Conservation (phyloP, 352 stramenopile species). For the Phytopythium vexans region DNA sequence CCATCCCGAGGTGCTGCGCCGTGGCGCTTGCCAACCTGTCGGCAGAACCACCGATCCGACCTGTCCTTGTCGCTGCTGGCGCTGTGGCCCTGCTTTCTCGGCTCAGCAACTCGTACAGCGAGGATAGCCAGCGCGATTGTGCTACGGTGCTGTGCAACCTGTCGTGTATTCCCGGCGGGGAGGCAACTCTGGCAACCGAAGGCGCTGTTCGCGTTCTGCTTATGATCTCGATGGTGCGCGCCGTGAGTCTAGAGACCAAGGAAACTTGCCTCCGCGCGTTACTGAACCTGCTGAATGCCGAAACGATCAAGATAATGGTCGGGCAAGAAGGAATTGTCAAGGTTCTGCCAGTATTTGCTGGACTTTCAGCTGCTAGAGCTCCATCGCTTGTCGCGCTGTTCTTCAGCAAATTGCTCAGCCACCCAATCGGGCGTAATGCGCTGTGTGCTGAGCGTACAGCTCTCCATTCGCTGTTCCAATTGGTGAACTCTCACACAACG, state of each 20-base stretch:
- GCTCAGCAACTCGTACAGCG: conserved; percentile 81
- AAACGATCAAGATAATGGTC: conserved; percentile 65
- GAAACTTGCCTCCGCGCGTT: conserved; percentile 65
- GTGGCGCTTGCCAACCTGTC: conserved; percentile 71
- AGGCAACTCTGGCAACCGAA: conserved; percentile 49
- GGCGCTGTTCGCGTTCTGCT: conserved; percentile 64
- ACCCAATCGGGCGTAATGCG: conserved; percentile 37
- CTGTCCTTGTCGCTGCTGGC: conserved; percentile 39
- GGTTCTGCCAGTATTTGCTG: conserved; percentile 46
- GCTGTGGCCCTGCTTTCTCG: conserved; percentile 50
- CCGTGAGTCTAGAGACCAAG: conserved; percentile 56
- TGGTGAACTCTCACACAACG: conserved; percentile 27
- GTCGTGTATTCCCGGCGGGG: conserved; percentile 45
- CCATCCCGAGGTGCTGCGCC: conserved; percentile 63
- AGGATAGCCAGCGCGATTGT: conserved; percentile 75
- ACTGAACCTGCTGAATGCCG: conserved; percentile 55
- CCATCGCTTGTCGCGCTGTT: conserved; percentile 44
- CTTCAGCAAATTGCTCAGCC: conserved; percentile 53
- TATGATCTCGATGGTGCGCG: conserved; percentile 80
- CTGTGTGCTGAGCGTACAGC: conserved; percentile 41
- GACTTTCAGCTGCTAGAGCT: conserved; percentile 18
- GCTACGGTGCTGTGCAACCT: conserved; percentile 73
- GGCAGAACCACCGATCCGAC: conserved; percentile 40
- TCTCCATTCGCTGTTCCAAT: conserved; percentile 44
- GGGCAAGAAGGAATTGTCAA: conserved; percentile 62